Evolutionary conservation across 2,329 filamentous ascomycete genomes (phyloP).

Genomic region (Leptodontidium sp.): DNA sequence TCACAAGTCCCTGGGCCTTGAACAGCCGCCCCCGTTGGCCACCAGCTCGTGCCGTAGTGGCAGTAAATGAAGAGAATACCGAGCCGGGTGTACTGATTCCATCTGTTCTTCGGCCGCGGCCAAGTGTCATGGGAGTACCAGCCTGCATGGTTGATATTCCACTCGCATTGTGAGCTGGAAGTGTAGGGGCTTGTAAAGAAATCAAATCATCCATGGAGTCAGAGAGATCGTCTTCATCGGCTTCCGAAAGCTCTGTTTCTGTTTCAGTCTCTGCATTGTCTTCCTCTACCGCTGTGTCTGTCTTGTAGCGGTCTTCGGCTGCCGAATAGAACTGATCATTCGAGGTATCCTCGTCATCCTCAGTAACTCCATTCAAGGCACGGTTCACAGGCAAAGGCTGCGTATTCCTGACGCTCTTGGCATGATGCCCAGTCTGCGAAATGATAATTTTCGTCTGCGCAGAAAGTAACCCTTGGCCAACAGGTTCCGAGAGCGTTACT

Average conservation of each 20-base stretch:
- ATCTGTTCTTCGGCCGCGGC: slow-evolving; percentile 68
- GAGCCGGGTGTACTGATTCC: slow-evolving; percentile 85
- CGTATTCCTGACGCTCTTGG: slow-evolving; percentile 58
- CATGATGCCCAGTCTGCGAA: slow-evolving; percentile 66
- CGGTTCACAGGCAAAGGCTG: slow-evolving; percentile 57
- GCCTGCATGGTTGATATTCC: slow-evolving; percentile 81
- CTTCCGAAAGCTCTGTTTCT: slow-evolving; percentile 67
- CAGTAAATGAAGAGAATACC: slow-evolving; percentile 87
- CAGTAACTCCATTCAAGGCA: slow-evolving; percentile 64
- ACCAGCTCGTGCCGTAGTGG: slow-evolving; percentile 80
- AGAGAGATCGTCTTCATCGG: slow-evolving; percentile 79
- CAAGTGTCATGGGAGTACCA: slow-evolving; percentile 78
- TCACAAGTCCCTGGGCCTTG: slow-evolving; percentile 80
- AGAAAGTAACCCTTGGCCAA: slow-evolving; percentile 83
- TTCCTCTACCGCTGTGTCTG: slow-evolving; percentile 60
- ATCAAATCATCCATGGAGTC: slow-evolving; percentile 95
- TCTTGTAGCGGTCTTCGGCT: slow-evolving; percentile 76
- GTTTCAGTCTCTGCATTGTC: slow-evolving; percentile 66
- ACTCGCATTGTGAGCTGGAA: slow-evolving; percentile 81
- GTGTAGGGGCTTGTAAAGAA: slow-evolving; percentile 79
- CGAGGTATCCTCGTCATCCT: slow-evolving; percentile 80
- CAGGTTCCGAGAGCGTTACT: slow-evolving; percentile 92
- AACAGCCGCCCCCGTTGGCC: slow-evolving; percentile 80
- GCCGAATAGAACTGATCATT: slow-evolving; percentile 95
- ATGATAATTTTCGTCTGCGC: slow-evolving; percentile 85